Base-by-base conservation (phyloP, 306 rosid genomes). In the Nissolia schottii region DNA sequence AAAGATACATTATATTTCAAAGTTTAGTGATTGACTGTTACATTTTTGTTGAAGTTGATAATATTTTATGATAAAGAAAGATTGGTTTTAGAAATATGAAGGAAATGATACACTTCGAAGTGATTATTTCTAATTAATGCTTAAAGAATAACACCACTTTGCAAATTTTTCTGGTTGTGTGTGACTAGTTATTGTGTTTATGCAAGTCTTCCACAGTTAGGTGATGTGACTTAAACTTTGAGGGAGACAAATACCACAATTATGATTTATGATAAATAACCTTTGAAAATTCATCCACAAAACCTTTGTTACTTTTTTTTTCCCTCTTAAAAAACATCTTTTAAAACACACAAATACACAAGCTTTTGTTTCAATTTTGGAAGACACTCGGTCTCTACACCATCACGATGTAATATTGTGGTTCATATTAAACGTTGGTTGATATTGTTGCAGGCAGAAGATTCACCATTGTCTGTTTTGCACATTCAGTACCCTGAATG, bases 401-500 rank as follows among this genome's bases (percentile, higher is more conserved):
- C 67, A 19, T 38, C 55, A 61, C 70, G 74, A 53, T 68, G 48
- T 16, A 28, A 11, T 48, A 27, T 75, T 54, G 22, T 68, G 12
- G n/a, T 74, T 56, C 16, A 54, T 59, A 45, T 73, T 45, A 37
- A 34, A 62, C 41, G 70, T 59, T 54, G 38, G 32, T 70, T 70
- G 71, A 63, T 70, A 45, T 67, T 76, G 14, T 74, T 80, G 83
- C 86, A 88, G 97, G 82, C 71, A 4, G 96, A 86, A 75, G 93
- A 86, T 50, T 46, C 49, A 11, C 85, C 89, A 60, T 50, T 82
- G 62, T 81, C 97, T 57, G 93, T 91, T 79, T 76, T 89, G 80
- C 99, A 94, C 73, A 59, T 94, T 81, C 97, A 89, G 71, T 89
- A 94, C 85, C 93, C 96, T 25, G 95, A 91, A 72, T 91, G 96